Conservation (phyloP, 306 rosid genomes). For the Alnus glutinosa region DNA sequence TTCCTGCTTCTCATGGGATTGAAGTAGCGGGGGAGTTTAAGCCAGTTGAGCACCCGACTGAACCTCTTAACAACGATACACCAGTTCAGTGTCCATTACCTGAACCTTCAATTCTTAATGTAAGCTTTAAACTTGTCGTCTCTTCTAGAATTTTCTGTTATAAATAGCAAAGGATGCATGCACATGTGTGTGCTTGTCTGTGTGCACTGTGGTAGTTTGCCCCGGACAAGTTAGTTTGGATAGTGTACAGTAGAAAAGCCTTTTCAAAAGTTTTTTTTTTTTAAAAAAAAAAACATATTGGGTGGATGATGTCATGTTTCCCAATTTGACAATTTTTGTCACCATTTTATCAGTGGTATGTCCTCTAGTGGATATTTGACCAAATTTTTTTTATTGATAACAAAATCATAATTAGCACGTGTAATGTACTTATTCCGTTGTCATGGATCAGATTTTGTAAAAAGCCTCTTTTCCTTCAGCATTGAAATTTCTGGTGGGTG, state of each 20-base stretch:
- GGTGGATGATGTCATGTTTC: neutral
- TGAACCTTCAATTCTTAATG: constrained; percentile 92
- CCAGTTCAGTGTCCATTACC: constrained; percentile 92
- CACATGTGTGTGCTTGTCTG: neutral
- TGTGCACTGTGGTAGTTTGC: neutral
- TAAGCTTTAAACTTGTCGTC: constrained; percentile 41
- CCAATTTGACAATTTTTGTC: neutral
- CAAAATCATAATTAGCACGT: neutral
- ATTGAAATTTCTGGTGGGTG: constrained; percentile 5
- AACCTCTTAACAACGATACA: constrained; percentile 78
- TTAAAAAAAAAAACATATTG: neutral
- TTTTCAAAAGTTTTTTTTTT: neutral
- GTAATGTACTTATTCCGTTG: neutral
- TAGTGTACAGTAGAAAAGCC: neutral
- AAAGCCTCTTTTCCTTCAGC: constrained; percentile 6
- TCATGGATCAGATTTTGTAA: constrained; percentile 2
- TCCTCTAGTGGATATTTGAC: neutral
- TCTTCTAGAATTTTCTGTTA: neutral
- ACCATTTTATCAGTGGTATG: neutral
- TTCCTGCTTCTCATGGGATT: constrained; percentile 76
- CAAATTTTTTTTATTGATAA: neutral
- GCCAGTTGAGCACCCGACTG: constrained; percentile 90
- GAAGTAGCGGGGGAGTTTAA: constrained; percentile 92
- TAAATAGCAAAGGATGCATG: neutral
- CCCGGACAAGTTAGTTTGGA: neutral